These are phyloP conservation scores for Citrus trifoliata DNA, from an alignment of 345 rosid species.

Conservation along the genomic window DNA sequence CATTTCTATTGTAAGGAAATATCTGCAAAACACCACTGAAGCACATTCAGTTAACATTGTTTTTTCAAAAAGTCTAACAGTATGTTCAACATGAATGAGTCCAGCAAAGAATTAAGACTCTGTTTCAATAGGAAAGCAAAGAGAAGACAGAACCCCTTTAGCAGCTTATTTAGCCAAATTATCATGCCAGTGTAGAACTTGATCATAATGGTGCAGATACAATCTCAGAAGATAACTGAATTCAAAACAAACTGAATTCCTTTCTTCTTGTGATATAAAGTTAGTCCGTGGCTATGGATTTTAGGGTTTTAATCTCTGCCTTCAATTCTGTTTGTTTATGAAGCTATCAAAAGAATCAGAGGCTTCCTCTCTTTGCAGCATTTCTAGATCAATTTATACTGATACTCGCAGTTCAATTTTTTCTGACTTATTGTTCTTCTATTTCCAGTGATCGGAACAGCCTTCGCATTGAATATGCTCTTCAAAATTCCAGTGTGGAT, in stretches of 20 bases:
- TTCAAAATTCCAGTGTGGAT: conserved; percentile 84
- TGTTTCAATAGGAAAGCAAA: too few relatives aligned
- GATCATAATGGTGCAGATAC: neutral
- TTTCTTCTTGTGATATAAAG: neutral
- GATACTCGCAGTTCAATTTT: neutral
- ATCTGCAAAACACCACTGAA: neutral
- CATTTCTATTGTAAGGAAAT: neutral
- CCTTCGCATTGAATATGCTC: conserved; percentile 96
- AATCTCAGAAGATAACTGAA: neutral
- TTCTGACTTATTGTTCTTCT: conserved; percentile 5
- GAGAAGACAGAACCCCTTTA: neutral
- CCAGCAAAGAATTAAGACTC: too few relatives aligned
- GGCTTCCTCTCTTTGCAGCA: neutral
- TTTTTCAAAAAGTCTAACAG: neutral
- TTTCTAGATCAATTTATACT: neutral
- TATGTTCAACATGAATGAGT: neutral
- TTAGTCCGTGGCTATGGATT: neutral
- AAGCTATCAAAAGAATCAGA: neutral
- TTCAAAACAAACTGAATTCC: neutral
- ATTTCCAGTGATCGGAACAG: conserved; percentile 85
- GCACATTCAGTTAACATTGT: neutral
- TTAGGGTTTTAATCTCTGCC: neutral
- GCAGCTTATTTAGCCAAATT: neutral
- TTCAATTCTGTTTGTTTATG: neutral
- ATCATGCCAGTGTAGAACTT: neutral